Conservation (phyloP, 2,329 filamentous ascomycete genomes). For the Ascochyta pisi region DNA sequence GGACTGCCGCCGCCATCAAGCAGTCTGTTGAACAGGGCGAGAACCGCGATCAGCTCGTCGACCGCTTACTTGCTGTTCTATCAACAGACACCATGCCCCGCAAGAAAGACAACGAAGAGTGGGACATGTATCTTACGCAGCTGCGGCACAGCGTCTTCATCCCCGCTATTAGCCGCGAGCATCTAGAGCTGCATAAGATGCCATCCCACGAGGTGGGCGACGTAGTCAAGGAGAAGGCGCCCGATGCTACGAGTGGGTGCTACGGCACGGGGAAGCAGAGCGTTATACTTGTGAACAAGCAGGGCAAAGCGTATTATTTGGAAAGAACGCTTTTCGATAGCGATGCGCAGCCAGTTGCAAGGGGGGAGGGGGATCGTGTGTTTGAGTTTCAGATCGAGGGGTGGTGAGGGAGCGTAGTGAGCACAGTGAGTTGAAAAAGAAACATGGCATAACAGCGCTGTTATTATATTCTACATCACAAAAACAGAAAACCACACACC, state of each 20-base stretch:
- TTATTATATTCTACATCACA: too few relatives aligned
- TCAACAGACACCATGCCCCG: slow-evolving; percentile 63
- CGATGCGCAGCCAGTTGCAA: slow-evolving; percentile 55
- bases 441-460: too few relatives aligned
- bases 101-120: slow-evolving; percentile 56
- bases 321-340: slow-evolving; percentile 67
- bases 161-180: slow-evolving; percentile 60
- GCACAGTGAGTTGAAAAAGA: too few relatives aligned
- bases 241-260: slow-evolving; percentile 54
- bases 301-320: slow-evolving; percentile 66
- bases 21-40: slow-evolving; percentile 53
- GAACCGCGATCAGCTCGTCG: slow-evolving; percentile 58
- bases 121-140: slow-evolving; percentile 63
- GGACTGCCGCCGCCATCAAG: slow-evolving; percentile 59
- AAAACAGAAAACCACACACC: too few relatives aligned
- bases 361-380: slow-evolving; percentile 55
- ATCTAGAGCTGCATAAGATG: slow-evolving; percentile 49
- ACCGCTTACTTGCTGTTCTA: slow-evolving; percentile 60
- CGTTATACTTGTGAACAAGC: slow-evolving; percentile 62
- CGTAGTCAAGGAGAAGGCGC: slow-evolving; percentile 48
- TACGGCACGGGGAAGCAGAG: slow-evolving; percentile 73
- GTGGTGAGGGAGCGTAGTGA: slow-evolving; percentile 31
- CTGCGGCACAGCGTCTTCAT: slow-evolving; percentile 68
- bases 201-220: slow-evolving; percentile 49
- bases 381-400: slow-evolving; percentile 59